Conservation (phyloP, 768 basidiomycete genomes). For the Lactarius sp. region DNA sequence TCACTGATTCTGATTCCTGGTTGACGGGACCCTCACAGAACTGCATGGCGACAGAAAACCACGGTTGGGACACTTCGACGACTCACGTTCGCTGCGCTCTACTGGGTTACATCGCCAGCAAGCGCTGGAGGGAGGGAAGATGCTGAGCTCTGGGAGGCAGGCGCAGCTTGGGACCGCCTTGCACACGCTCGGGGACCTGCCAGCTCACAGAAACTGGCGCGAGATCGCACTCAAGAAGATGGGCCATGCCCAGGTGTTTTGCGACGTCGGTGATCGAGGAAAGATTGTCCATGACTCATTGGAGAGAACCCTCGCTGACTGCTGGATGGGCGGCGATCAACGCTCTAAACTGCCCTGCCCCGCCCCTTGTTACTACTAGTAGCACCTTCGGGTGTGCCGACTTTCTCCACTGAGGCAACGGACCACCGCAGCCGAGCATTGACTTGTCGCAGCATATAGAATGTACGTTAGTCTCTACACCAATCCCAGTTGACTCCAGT, state of each 20-base stretch:
- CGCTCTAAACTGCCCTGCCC: slow-evolving; percentile 49
- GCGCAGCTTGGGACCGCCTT: slow-evolving; percentile 62
- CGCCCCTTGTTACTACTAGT: slow-evolving; percentile 51
- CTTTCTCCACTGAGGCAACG: slow-evolving; percentile 62
- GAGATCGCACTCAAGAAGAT: slow-evolving; percentile 67
- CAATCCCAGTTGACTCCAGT: not conserved
- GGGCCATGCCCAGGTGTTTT: slow-evolving; percentile 68
- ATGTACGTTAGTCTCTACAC: slow-evolving; percentile 28
- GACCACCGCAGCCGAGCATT: slow-evolving; percentile 59
- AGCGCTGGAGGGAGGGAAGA: slow-evolving; percentile 46
- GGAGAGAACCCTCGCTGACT: not conserved
- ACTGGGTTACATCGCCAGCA: slow-evolving; percentile 48
- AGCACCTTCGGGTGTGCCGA: slow-evolving; percentile 66
- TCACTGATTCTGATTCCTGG: not conserved
- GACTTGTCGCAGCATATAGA: slow-evolving; percentile 51
- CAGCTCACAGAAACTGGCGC: slow-evolving; percentile 78
- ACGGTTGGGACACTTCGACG: slow-evolving; percentile 67
- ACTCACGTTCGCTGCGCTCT: slow-evolving; percentile 61
- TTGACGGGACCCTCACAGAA: slow-evolving; percentile 40
- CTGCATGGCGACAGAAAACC: slow-evolving; percentile 57
- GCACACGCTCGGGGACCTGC: slow-evolving; percentile 68
- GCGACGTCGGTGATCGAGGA: slow-evolving; percentile 70
- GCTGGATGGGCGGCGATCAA: slow-evolving; percentile 34
- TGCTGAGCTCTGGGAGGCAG: slow-evolving; percentile 58
- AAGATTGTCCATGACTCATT: not conserved